phyloP scores from a whole-genome alignment of 2,329 filamentous ascomycete species.

The Didymella pinodella region DNA sequence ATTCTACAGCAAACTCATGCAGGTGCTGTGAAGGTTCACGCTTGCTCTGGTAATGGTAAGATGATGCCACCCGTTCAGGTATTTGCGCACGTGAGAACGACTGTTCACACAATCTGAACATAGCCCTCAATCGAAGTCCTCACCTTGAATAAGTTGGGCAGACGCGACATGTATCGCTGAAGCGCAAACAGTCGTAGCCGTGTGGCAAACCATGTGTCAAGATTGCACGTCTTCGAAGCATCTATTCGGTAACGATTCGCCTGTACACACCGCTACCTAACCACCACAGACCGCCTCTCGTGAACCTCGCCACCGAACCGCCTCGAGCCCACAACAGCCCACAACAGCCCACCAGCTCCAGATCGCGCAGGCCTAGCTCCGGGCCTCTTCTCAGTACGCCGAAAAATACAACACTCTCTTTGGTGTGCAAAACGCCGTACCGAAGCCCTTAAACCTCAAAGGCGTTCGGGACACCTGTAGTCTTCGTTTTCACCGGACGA shows the following conservation, averaged over 20 bases:
- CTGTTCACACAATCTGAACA: slow-evolving; percentile 7
- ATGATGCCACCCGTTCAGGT: neutral
- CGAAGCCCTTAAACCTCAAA: slow-evolving; percentile 4
- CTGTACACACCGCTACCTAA: slow-evolving; percentile 18
- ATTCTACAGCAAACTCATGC: slow-evolving; percentile 6
- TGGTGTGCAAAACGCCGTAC: slow-evolving; percentile 11
- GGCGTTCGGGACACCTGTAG: neutral
- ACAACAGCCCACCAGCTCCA: neutral
- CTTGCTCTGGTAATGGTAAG: neutral
- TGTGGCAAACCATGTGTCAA: neutral
- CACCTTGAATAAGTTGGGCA: neutral
- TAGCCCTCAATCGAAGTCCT: neutral
- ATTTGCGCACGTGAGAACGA: slow-evolving; percentile 19
- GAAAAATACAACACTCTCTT: slow-evolving; percentile 1
- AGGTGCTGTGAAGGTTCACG: slow-evolving; percentile 9
- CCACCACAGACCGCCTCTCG: slow-evolving; percentile 17
- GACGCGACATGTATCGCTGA: neutral
- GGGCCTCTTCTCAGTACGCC: neutral
- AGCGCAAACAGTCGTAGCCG: neutral
- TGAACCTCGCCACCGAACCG: slow-evolving; percentile 22
- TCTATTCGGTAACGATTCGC: slow-evolving; percentile 14
- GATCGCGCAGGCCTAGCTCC: slow-evolving; percentile 12
- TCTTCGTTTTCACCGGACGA: slow-evolving; percentile 17
- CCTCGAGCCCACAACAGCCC: neutral
- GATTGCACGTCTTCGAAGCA: neutral